Evolutionary conservation across 2,329 filamentous ascomycete species (phyloP), one percentile per base, ranked within the genome.

Genomic region (Phyllosticta citribraziliensis): DNA sequence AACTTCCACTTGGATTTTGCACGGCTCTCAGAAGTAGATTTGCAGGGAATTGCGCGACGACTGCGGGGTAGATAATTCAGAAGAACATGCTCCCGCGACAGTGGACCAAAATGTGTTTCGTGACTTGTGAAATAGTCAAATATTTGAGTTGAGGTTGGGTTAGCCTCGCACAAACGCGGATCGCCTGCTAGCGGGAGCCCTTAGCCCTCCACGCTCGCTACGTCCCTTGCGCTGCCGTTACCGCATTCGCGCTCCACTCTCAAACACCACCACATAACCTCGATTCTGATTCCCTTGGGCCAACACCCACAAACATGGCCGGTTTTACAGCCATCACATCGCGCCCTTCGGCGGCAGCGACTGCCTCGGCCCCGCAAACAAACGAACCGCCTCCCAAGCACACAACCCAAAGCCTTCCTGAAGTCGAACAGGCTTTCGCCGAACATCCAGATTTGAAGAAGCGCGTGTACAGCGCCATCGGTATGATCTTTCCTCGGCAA

Each of bases 401-500:
- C 25, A 5, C 58, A 50, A n/a, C 57, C 5, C 11, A 25, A 22
- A 61, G 54, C 55, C 10, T 61, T 24, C 50, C 59, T 14, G 59
- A 56, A 51, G 20, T 61, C 30, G 59, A 61, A 19, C 54, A 62
- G 33, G 72, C 72, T 6, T 74, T 74, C 58, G 68, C 69, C 17
- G 60, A 67, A 64, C 70, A 70, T 53, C 66, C 68, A 19, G 70
- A 72, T 52, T 64, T 74, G 65, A 70, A 72, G 27, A 74, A 74
- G 65, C 66, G 72, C 57, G 72, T 74, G 4, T 70, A 73, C 54
- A 70, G 68, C 25, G 72, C 71, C 51, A 73, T 74, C 60, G 70
- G 72, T 72, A 65, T 57, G 67, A 5, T 6, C 14, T 47, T 47
- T n/a, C 17, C 14, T 47, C 8, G 12, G 12, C 11, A 40, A 17